Percentiles rank a stretch among this genome's conserved stretches.
phyloP scores from a whole-genome alignment of 192 early-diverging fungal genomes.

The Pilobolus umbonatus region DNA sequence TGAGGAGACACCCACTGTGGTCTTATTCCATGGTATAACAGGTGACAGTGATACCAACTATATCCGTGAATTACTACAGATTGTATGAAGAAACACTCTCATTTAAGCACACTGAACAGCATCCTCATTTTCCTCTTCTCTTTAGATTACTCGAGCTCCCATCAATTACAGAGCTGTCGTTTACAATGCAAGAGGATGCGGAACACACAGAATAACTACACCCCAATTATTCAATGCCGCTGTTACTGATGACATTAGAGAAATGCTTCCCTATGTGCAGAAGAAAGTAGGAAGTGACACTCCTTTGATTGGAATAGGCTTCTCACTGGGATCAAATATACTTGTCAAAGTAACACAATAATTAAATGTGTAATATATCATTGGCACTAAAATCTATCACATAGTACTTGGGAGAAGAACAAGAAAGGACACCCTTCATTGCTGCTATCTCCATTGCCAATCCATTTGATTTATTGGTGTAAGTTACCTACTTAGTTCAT shows the following conservation, averaged over 20 bases:
- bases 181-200: constrained; percentile 89
- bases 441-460: constrained; percentile 80
- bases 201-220: constrained; percentile 70
- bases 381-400: background rate
- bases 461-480: constrained; percentile 77
- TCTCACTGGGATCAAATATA: constrained; percentile 90
- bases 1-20: constrained; percentile 66
- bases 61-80: constrained; percentile 66
- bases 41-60: constrained; percentile 92
- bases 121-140: background rate
- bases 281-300: constrained; percentile 48
- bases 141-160: constrained; percentile 39
- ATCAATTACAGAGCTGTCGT: constrained; percentile 74
- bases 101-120: background rate
- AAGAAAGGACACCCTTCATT: constrained; percentile 65
- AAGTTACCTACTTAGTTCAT: background rate
- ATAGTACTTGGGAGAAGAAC: constrained; percentile 79
- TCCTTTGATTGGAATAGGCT: constrained; percentile 78
- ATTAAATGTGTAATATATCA: background rate
- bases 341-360: constrained; percentile 63
- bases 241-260: constrained; percentile 74
- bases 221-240: constrained; percentile 79
- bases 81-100: constrained; percentile 26
- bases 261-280: constrained; percentile 53
- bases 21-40: constrained; percentile 87